These are phyloP conservation scores for Chlamydomonas schloesseri DNA, from an alignment of 139 green algal species.

Conservation along the genomic window DNA sequence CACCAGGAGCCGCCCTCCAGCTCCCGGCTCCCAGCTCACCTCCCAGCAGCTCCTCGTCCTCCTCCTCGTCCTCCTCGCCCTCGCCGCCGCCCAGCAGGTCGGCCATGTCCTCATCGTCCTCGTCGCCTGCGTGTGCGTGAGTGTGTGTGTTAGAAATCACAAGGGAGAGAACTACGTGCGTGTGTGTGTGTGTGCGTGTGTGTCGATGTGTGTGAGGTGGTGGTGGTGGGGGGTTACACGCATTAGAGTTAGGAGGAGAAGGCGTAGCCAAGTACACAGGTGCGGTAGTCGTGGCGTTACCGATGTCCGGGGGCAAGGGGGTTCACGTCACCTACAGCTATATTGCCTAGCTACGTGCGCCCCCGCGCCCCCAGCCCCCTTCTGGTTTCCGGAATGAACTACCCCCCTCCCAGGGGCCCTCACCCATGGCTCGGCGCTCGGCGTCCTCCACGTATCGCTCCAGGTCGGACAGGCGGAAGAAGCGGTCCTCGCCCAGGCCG, in stretches of 20 bases:
- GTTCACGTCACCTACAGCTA: too few species aligned
- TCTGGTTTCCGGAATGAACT: too few species aligned
- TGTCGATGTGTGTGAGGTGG: neutral
- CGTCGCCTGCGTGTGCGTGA: neutral
- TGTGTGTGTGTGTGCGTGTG: neutral
- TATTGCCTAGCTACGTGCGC: too few species aligned
- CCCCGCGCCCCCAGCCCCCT: neutral
- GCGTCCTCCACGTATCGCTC: conserved; percentile 90
- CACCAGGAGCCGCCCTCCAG: too few species aligned
- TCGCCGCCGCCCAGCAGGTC: conserved; percentile 40
- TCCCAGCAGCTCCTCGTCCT: conserved; percentile 1
- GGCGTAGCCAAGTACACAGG: too few species aligned
- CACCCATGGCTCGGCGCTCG: conserved; percentile 68
- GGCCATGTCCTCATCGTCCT: neutral
- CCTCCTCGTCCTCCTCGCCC: neutral
- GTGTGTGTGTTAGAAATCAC: too few species aligned
- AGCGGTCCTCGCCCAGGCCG: conserved; percentile 72
- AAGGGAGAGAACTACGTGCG: too few species aligned
- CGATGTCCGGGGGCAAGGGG: too few species aligned
- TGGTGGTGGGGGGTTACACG: too few species aligned
- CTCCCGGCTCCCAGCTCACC: neutral
- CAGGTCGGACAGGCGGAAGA: conserved; percentile 90
- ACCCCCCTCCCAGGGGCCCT: neutral
- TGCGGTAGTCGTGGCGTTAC: too few species aligned
- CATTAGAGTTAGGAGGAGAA: too few species aligned